Conservation (phyloP, 2,329 filamentous ascomycete genomes). For the Pseudogymnoascus sp. region DNA sequence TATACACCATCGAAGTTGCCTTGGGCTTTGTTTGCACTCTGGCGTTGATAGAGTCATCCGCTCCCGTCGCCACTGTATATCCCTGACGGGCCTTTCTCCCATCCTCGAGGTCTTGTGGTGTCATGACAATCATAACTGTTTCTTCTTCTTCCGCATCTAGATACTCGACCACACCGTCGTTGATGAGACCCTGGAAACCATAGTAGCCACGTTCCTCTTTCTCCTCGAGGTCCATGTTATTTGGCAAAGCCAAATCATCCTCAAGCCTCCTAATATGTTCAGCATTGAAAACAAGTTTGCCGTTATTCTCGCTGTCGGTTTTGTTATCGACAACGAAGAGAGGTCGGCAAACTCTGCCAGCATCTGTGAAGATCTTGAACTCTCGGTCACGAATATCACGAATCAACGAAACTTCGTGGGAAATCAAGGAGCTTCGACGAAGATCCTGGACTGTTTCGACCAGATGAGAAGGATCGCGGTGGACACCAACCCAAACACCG, state of each 20-base stretch:
- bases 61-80: neutral
- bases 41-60: neutral
- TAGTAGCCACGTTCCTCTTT: conserved; percentile 52
- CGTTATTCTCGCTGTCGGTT: conserved; percentile 61
- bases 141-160: conserved; percentile 98
- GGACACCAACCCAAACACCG: conserved; percentile 94
- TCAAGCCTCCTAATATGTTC: conserved; percentile 73
- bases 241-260: conserved; percentile 57
- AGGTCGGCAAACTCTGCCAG: conserved; percentile 87
- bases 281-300: conserved; percentile 73
- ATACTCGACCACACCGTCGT: conserved; percentile 84
- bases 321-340: conserved; percentile 91
- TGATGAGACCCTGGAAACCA: conserved; percentile 81
- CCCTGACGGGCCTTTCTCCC: neutral
- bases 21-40: conserved; percentile 8
- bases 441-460: conserved; percentile 71
- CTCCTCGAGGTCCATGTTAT: conserved; percentile 50
- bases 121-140: conserved; percentile 99
- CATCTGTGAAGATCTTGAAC: conserved; percentile 98
- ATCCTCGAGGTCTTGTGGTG: conserved; percentile 78
- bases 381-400: conserved; percentile 94
- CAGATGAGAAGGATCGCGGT: conserved; percentile 78
- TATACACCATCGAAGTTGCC: conserved; percentile 31
- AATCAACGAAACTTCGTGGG: conserved; percentile 87
- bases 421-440: conserved; percentile 72